A percentile compares a stretch with the other conserved stretches of the same genome.
Conservation (phyloP, 2,329 filamentous ascomycete genomes). For the Colletotrichum orchidophilum region DNA sequence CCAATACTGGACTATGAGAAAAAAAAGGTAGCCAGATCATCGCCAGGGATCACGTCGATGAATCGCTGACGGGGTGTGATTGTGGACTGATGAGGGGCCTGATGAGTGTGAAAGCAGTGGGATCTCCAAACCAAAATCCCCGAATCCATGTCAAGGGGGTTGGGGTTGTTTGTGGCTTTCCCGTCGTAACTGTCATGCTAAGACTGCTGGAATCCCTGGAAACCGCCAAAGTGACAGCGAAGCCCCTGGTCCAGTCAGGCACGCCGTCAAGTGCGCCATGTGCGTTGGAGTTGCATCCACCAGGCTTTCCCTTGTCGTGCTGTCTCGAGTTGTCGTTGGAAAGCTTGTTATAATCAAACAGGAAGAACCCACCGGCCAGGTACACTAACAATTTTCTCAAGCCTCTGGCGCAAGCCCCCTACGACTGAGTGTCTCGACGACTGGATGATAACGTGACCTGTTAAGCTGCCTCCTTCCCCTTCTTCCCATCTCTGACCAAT, state of each 20-base stretch:
- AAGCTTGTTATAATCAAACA: background rate
- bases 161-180: background rate
- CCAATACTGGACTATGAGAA: no score
- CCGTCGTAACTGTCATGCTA: background rate
- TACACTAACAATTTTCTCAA: background rate
- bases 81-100: constrained; percentile 18
- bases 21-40: constrained; percentile 7
- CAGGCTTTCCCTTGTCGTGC: constrained; percentile 13
- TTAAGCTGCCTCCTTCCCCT: background rate
- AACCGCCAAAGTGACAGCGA: constrained; percentile 10
- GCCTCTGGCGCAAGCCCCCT: background rate
- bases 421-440: background rate
- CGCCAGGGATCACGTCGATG: constrained; percentile 25
- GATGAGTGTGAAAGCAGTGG: constrained; percentile 23
- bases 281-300: constrained; percentile 2
- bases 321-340: background rate
- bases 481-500: background rate
- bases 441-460: background rate
- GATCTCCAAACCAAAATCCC: background rate
- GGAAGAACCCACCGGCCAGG: background rate
- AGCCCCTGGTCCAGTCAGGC: constrained; percentile 20
- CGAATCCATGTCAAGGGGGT: background rate
- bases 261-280: constrained; percentile 17
- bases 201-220: no score
- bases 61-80: constrained; percentile 8